These are phyloP conservation scores for Leucocoprinus leucothites DNA, from an alignment of 768 basidiomycete genomes.

Conservation along the genomic window DNA sequence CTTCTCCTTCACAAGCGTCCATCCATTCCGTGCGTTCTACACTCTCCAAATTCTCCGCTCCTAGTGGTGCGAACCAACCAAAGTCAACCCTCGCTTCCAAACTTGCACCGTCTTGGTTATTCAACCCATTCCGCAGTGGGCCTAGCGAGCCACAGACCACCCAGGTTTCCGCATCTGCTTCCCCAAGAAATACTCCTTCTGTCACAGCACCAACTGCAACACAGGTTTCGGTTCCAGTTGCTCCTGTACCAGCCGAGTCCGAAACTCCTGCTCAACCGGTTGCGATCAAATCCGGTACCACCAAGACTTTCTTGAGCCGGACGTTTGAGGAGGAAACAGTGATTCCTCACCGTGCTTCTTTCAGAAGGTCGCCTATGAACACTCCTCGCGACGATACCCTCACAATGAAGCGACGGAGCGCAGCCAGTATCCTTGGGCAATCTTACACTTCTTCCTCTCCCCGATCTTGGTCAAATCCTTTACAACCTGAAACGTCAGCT, in stretches of 20 bases:
- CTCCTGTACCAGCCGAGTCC: constrained; percentile 19
- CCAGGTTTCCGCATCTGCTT: constrained; percentile 48
- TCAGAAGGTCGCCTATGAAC: constrained; percentile 60
- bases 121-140: constrained; percentile 68
- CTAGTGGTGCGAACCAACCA: constrained; percentile 20
- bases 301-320: constrained; percentile 46
- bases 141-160: constrained; percentile 63
- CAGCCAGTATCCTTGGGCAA: constrained; percentile 32
- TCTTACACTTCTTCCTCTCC: constrained; percentile 48
- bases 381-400: constrained; percentile 68
- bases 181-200: constrained; percentile 24
- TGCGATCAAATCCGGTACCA: constrained; percentile 36
- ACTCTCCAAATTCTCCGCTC: constrained; percentile 25
- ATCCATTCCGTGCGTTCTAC: constrained; percentile 54
- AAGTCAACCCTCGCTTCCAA: constrained; percentile 51
- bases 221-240: constrained; percentile 28
- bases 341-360: constrained; percentile 41
- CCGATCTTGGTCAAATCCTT: constrained; percentile 58
- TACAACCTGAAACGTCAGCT: constrained; percentile 53
- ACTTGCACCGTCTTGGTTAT: constrained; percentile 74
- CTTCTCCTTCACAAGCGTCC: constrained; percentile 67
- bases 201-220: constrained; percentile 31
- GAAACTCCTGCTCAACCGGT: constrained; percentile 36
- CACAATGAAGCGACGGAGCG: constrained; percentile 54
- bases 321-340: constrained; percentile 57